Base-by-base conservation (phyloP, 2,329 filamentous ascomycete genomes). In the Aureobasidium sp. region DNA sequence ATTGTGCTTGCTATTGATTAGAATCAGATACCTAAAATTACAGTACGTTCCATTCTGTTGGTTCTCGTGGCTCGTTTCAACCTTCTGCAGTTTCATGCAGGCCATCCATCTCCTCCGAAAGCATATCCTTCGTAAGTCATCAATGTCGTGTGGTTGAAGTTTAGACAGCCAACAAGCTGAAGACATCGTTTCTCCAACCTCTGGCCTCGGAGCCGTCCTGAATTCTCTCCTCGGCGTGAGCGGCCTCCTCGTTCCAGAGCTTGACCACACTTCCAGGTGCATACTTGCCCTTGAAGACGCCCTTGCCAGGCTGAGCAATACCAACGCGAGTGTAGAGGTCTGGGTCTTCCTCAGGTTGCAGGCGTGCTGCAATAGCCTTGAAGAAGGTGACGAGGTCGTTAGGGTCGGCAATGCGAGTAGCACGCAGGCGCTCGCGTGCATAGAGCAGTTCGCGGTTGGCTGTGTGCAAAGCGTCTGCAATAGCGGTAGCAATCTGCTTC, bases 161-260 rank as follows among this genome's bases (percentile, higher is more conserved):
- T 10, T 43, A 60, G 10, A 60, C 57, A 20, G 57, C 46, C 44
- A 60, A 65, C 41, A 82, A 71, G 67, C 86, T 81, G 65, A 96
- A 96, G n/a, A 96, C 87, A 50, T 85, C 86, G 73, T 96, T 96
- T 67, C 88, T 83, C 92, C 92, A 96, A 0, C 88, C 89, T 17
- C 82, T 85, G 51, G 78, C 78, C 61, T 86, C 83, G 70, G 86
- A 86, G 6, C 61, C 63, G 66, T 93, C 88, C 66, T 92, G 85
- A 41, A 96, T 84, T 44, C 85, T 81, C 73, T 95, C 89, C 24
- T 81, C 81, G 0, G 90, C 91, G 65, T 81, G 79, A 26, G 79
- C 76, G 0, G 85, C 91, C 75, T 96, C 88, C 66, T 92, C 87
- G 67, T 93, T 84, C 90, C 91, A 96, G n/a, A 96, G 75, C 76